Evolutionary conservation across 805 yeast genomes (phyloP).

Genomic region (Myxozyma sirexii): DNA sequence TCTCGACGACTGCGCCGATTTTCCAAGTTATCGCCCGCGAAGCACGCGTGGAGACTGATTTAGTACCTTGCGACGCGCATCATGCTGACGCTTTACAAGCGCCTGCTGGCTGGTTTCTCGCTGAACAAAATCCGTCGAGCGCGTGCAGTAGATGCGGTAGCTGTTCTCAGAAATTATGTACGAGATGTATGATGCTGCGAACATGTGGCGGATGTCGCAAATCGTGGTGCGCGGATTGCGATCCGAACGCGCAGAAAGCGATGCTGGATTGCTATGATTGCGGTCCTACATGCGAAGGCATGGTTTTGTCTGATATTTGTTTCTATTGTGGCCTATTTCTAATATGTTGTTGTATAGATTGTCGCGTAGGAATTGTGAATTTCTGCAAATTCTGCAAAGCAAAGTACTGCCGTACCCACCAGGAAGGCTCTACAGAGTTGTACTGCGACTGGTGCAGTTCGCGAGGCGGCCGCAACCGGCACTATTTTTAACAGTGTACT

Average conservation of each 20-base stretch:
- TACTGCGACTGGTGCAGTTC: constrained; percentile 35
- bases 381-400: constrained; percentile 33
- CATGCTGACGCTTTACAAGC: not conserved
- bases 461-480: constrained; percentile 28
- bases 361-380: constrained; percentile 20
- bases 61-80: constrained; percentile 21
- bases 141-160: constrained; percentile 17
- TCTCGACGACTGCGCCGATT: constrained; percentile 24
- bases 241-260: constrained; percentile 17
- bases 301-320: no score
- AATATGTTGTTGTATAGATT: constrained; percentile 9
- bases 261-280: constrained; percentile 33
- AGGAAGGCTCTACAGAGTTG: constrained; percentile 29
- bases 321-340: not conserved
- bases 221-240: constrained; percentile 31
- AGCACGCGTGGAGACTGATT: constrained; percentile 31
- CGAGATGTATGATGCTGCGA: constrained; percentile 23
- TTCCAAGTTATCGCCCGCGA: constrained; percentile 14
- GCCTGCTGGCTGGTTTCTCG: constrained; percentile 27
- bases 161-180: constrained; percentile 17
- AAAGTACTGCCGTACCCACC: constrained; percentile 31
- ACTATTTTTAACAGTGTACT: not conserved
- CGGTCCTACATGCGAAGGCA: constrained; percentile 30
- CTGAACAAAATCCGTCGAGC: constrained; percentile 9
- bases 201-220: constrained; percentile 27